Evolutionary conservation across 495 filamentous ascomycete genomes (phyloP).

Genomic region (Paragyromitra xinjiangensis): DNA sequence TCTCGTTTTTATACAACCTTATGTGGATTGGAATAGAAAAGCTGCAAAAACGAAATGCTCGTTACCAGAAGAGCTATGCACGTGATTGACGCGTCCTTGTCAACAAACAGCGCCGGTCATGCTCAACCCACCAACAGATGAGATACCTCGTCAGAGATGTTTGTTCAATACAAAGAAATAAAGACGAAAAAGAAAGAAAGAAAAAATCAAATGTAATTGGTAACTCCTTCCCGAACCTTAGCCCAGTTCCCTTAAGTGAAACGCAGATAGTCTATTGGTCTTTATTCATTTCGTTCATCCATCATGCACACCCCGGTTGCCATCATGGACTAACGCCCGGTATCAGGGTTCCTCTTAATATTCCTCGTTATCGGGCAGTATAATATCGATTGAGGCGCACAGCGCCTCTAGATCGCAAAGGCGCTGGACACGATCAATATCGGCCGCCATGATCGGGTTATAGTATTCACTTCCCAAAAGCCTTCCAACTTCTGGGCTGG

Average conservation of each 20-base stretch:
- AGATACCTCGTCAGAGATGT: background rate
- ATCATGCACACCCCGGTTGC: background rate
- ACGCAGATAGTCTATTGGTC: background rate
- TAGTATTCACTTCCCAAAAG: background rate
- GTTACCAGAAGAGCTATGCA: background rate
- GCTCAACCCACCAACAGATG: background rate
- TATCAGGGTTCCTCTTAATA: background rate
- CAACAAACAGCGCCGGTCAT: background rate
- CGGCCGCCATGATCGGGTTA: background rate
- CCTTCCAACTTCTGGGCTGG: background rate
- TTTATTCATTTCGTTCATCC: background rate
- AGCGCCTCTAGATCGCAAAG: background rate
- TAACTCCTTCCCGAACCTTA: background rate
- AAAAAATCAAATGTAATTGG: background rate
- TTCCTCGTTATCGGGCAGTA: background rate
- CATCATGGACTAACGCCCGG: background rate
- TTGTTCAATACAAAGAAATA: background rate
- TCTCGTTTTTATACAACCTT: constrained; percentile 1
- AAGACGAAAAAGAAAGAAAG: background rate
- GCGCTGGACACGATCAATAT: background rate
- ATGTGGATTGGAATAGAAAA: background rate
- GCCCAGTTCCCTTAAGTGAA: background rate
- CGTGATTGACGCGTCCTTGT: background rate
- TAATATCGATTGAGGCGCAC: background rate
- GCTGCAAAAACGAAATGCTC: background rate